Base-by-base conservation (phyloP, 345 rosid genomes). In the Brassica cretica region DNA sequence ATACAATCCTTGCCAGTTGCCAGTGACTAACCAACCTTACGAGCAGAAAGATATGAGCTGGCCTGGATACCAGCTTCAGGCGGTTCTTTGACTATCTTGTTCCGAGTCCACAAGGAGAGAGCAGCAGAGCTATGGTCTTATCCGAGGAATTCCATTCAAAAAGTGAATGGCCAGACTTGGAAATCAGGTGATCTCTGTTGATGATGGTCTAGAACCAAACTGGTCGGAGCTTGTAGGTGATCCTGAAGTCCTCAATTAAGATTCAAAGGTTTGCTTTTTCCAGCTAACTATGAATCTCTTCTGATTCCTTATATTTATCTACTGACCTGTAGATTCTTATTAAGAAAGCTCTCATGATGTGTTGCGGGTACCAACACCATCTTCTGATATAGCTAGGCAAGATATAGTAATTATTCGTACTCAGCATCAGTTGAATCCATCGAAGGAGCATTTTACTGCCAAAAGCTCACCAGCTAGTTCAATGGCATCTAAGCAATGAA, bases 181-280 rank as follows among this genome's bases (percentile, higher is more conserved):
- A 0, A 87, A 90, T 82, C 87, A 83, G 65, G 74, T 88, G 78
- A 86, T 90, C 32, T 83, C 91, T 72, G 89, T 80, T 74, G 91
- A 87, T 81, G 92, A 86, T 82, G 82, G 82, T 33, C 71, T 81
- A 27, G 94, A 87, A 16, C 84, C 89, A 25, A 84, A 88, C 69
- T 94, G 97, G 97, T 81, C 87, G 21, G 92, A 87, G 77, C 49
- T 94, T 82, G 87, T 92, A 73, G 80, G 60, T 62, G 87, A 88
- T 72, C 82, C 81, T 71, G 80, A 83, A 72, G 77, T 39, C 8
- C 29, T 73, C 44, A 87, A 88, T 63, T 74, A 82, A 35, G 84
- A 83, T 72, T 71, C 82, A 78, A 82, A 87, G 97, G 98, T 94
- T 62, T 10, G 69, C 72, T 73, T 75, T 68, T 7, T 29, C 68